These are phyloP conservation scores for Ampelocalamus luodianensis DNA, from an alignment of 176 grass and related monocot genomes.

Conservation along the genomic window DNA sequence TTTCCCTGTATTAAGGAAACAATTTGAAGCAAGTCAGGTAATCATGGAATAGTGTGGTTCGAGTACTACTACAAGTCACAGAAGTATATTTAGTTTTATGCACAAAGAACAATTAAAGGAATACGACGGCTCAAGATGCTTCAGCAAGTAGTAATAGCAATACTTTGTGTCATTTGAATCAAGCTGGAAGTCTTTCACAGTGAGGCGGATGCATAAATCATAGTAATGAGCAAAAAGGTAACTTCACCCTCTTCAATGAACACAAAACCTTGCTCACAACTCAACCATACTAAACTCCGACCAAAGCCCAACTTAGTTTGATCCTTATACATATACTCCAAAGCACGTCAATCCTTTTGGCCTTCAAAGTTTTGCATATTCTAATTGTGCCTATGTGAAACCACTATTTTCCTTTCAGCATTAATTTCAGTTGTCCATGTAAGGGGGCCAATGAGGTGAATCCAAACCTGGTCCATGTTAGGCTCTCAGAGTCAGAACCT, in stretches of 20 bases:
- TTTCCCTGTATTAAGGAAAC: slow-evolving; percentile 65
- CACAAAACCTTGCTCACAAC: background rate
- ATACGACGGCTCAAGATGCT: background rate
- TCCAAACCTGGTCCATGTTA: background rate
- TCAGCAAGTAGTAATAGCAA: background rate
- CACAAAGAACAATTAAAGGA: background rate
- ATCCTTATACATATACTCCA: background rate
- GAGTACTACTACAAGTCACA: background rate
- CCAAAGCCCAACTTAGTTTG: background rate
- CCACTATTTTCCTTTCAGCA: background rate
- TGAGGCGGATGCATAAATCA: background rate
- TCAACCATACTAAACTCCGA: slow-evolving; percentile 5
- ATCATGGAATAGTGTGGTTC: slow-evolving; percentile 21
- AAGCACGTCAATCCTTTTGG: background rate
- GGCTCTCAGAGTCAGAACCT: background rate
- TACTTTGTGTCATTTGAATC: background rate
- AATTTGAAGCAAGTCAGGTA: slow-evolving; percentile 20
- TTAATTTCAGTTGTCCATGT: background rate
- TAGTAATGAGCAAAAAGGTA: background rate
- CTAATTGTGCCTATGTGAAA: background rate
- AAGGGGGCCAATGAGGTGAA: background rate
- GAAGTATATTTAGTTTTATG: slow-evolving; percentile 21
- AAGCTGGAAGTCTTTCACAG: background rate
- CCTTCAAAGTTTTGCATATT: background rate
- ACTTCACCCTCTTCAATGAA: background rate